These are phyloP conservation scores for Arabidopsis suecica DNA, from an alignment of 345 rosid species.

Conservation along the genomic window DNA sequence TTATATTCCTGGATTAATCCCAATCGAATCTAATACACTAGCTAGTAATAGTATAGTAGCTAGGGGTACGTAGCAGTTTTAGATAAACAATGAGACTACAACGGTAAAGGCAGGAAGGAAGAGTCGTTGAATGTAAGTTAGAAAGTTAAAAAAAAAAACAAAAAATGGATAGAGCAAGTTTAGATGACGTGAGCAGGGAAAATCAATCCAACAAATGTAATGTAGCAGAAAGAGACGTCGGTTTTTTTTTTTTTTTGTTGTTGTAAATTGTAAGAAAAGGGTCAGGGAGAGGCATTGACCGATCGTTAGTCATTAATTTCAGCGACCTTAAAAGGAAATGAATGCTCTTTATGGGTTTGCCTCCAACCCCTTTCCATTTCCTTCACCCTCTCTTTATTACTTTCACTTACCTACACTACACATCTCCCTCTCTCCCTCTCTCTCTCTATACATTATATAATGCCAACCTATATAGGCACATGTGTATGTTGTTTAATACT, in stretches of 20 bases:
- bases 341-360: conserved; percentile 49
- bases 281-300: conserved; percentile 40
- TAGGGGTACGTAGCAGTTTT: not conserved
- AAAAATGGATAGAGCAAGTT: not conserved
- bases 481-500: conserved; percentile 1
- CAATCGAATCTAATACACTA: conserved; percentile 1
- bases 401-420: not conserved
- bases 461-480: conserved; percentile 7
- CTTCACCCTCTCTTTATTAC: conserved; percentile 40
- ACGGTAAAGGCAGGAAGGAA: conserved; percentile 33
- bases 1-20: not conserved
- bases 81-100: conserved; percentile 9
- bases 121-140: conserved; percentile 33
- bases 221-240: conserved; percentile 31
- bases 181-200: not conserved
- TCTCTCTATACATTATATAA: not conserved
- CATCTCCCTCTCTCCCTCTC: not conserved
- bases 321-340: conserved; percentile 48
- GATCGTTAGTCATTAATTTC: conserved; percentile 42
- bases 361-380: conserved; percentile 46
- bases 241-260: not conserved
- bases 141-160: not conserved
- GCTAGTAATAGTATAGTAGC: not conserved
- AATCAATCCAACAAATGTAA: not conserved
- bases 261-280: not conserved